Evolutionary conservation across 768 basidiomycete species (phyloP), one percentile per base, ranked within the genome.

Genomic region (Lenzites betulinus): DNA sequence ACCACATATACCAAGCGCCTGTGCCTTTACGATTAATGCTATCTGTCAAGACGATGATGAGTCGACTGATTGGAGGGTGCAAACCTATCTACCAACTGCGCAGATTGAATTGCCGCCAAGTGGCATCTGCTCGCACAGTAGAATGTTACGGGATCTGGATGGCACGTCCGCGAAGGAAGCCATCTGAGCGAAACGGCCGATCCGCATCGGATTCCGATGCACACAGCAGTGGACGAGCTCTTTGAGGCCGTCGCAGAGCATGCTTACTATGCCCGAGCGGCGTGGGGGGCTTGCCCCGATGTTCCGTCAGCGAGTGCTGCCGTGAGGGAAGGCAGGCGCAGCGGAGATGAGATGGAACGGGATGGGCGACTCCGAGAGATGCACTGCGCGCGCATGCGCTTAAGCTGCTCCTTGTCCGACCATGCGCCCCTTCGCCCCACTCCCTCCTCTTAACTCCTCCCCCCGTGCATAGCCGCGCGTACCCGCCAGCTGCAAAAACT

Each of bases 381-480:
- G 47, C 47, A 49, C 28, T 41, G 57, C 57, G 41, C 49, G 3
- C 25, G n/a, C n/a, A n/a, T n/a, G 39, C 48, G 41, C 47, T 38
- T 22, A n/a, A n/a, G 38, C 25, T 38, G n/a, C 48, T 44, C 57
- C 49, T 20, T 9, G 39, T 22, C 26, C 30, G 23, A 39, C 49
- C 49, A 58, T 58, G 56, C 47, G 15, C 47, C 26, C 47, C 6
- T 12, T 16, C 25, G 26, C 47, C 47, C 47, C 28, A 9, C 26
- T 49, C 28, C 28, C 56, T n/a, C 58, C 30, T 36, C 50, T 56
- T 36, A 16, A 22, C 35, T 28, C 26, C 33, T 8, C 23, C 33
- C n/a, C 58, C 22, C 11, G 13, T 22, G 23, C 35, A 30, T 52
- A 38, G 26, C 43, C 48, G 36, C 26, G n/a, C 35, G 11, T 28